Conservation (phyloP, 2,329 filamentous ascomycete genomes). For the Penicillium hesseltinei region DNA sequence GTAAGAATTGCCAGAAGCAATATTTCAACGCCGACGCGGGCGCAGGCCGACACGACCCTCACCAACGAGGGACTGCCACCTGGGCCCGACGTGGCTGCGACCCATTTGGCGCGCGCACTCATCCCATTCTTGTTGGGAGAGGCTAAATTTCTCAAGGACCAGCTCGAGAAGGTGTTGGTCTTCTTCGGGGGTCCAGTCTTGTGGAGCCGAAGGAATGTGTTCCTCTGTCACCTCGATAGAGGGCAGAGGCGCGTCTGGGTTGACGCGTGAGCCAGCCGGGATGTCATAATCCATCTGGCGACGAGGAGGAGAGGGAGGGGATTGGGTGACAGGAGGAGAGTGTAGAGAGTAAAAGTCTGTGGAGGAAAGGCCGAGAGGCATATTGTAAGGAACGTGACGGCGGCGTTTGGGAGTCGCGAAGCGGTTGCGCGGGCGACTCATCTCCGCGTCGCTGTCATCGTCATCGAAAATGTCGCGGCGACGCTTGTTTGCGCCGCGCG, state of each 20-base stretch:
- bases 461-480: constrained; percentile 33
- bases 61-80: constrained; percentile 45
- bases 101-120: constrained; percentile 47
- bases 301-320: constrained; percentile 29
- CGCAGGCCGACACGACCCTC: constrained; percentile 46
- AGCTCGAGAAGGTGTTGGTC: constrained; percentile 44
- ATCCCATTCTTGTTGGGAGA: constrained; percentile 46
- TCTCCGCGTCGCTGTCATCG: constrained; percentile 17
- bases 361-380: constrained; percentile 45
- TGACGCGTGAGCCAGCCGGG: constrained; percentile 18
- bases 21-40: constrained; percentile 25
- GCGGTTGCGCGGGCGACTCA: constrained; percentile 18
- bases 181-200: constrained; percentile 41
- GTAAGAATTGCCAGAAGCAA: neutral
- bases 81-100: constrained; percentile 38
- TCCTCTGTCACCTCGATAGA: constrained; percentile 36
- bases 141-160: constrained; percentile 45
- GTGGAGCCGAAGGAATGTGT: constrained; percentile 8
- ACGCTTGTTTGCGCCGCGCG: constrained; percentile 42
- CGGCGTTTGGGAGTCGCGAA: constrained; percentile 48
- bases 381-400: constrained; percentile 42
- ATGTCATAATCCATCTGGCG: constrained; percentile 7
- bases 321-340: constrained; percentile 34
- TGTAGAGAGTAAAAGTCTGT: constrained; percentile 47
- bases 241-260: constrained; percentile 36